Evolutionary conservation across 2,329 filamentous ascomycete species (phyloP), one percentile per base, ranked within the genome.

Genomic region (Rhytidhysteron rufulum): DNA sequence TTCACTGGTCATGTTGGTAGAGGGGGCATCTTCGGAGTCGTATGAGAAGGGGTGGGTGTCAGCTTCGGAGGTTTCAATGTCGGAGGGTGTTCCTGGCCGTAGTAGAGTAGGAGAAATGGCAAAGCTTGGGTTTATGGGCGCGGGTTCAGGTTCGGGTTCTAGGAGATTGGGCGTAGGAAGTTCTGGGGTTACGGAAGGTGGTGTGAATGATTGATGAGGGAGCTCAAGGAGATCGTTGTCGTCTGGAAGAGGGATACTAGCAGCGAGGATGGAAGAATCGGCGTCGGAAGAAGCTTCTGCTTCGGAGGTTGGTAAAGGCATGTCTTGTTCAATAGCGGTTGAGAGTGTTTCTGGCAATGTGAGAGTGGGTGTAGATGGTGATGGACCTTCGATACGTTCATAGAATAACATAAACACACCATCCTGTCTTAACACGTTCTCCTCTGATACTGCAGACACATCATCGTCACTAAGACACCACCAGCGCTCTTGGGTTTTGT

Each of bases 331-430:
- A 7, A 45, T n/a, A 3, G 36, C 13, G 5, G 39, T 11, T 3
- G 40, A 15, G 8, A 20, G 25, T n/a, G 37, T 31, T 16, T 34
- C 21, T 8, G 19, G 13, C 29, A 42, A 3, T 1, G 29, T 15
- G 17, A 34, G 8, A 2, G 34, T 24, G 24, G 21, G 17, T 6
- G 24, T 1, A 31, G 30, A 22, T 5, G 39, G 17, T 4, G 85
- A 70, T 34, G 79, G 80, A 60, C 44, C 44, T 29, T 59, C 51
- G 27, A 58, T 46, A n/a, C 55, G 60, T 47, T 98, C 91, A 62
- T 97, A 98, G 63, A 97, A 97, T 1, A 97, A 76, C 91, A 98
- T 97, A 60, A 97, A 97, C 0, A 90, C 91, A 2, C 88, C 88
- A 0, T 82, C 82, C 51, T 95, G 84, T 2, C 74, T 75, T 37